Base-by-base conservation (phyloP, 2,329 filamentous ascomycete genomes). In the Claviceps maximensis region DNA sequence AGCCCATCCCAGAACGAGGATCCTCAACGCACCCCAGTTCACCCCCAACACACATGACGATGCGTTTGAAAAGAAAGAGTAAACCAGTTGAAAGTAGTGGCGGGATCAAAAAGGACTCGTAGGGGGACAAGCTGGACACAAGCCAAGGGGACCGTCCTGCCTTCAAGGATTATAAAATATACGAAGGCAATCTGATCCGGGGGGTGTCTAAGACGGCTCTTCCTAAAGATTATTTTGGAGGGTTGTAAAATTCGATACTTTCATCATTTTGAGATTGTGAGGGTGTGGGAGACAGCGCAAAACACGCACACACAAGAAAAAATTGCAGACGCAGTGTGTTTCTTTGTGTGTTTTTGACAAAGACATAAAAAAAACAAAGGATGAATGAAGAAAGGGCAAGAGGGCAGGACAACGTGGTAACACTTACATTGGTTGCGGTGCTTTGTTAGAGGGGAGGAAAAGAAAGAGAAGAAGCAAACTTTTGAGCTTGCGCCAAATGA, bases 141-240 rank as follows among this genome's bases (percentile, higher is more conserved):
- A 55, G 56, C 57, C 58, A n/a, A 58, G 54, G 59, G 59, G 56
- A 50, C 42, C 45, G 47, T 53, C 47, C 36, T 25, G 53, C 50
- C 46, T 36, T 51, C 41, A 38, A 44, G 36, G 42, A 7, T 23
- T 49, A 53, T 47, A 29, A 8, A 53, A 49, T 25, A 40, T 8
- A 47, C n/a, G 29, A 46, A 52, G 51, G 29, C 50, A 23, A 23
- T 53, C 54, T 50, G 36, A 51, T 52, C 60, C 59, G 61, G 54
- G 59, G 61, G 63, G 60, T 58, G 70, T 72, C 70, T 72, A 63
- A 72, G 68, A 72, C 70, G 70, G 70, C 70, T 72, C 70, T 72
- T 72, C 70, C 70, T 72, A 69, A 69, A 65, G 62, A 65, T 58
- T 53, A 58, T 56, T 60, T 61, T 61, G 58, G 57, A 63, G 69